phyloP scores from a whole-genome alignment of 352 stramenopile genomes.

The Blastocystis sp. region DNA sequence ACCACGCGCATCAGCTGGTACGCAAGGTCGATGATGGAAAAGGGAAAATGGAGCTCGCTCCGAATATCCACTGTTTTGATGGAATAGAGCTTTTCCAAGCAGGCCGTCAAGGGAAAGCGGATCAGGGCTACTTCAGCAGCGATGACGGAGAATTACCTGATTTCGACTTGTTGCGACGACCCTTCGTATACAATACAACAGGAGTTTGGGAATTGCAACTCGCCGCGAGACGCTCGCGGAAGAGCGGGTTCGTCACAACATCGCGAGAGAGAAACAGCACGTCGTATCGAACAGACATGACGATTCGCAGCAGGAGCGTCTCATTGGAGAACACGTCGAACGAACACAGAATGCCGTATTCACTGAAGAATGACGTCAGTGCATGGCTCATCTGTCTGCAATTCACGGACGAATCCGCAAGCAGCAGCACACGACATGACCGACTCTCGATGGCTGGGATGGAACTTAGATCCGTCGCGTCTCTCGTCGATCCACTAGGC shows the following conservation, averaged over 20 bases:
- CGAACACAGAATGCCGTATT: constrained; percentile 8
- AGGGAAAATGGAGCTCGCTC: constrained; percentile 3
- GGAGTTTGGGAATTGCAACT: background rate
- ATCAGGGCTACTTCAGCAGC: background rate
- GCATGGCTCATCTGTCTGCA: background rate
- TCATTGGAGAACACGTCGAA: constrained; percentile 21
- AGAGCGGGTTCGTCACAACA: background rate
- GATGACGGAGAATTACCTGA: background rate
- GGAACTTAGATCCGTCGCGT: too few species aligned
- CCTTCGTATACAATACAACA: constrained; percentile 17
- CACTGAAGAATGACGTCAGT: constrained; percentile 24
- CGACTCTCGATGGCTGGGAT: background rate
- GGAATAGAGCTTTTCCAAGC: background rate
- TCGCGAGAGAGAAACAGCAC: constrained; percentile 14
- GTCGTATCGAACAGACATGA: background rate
- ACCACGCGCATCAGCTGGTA: background rate
- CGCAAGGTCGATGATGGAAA: constrained; percentile 33
- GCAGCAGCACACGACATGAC: constrained; percentile 12
- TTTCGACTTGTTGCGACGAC: background rate
- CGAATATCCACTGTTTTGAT: background rate
- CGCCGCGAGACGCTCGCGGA: background rate
- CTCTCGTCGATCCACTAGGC: too few species aligned
- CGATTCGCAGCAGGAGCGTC: background rate
- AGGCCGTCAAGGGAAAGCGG: background rate
- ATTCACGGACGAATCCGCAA: constrained; percentile 5